Conservation (phyloP, 768 basidiomycete species). For the Suillus decipiens region DNA sequence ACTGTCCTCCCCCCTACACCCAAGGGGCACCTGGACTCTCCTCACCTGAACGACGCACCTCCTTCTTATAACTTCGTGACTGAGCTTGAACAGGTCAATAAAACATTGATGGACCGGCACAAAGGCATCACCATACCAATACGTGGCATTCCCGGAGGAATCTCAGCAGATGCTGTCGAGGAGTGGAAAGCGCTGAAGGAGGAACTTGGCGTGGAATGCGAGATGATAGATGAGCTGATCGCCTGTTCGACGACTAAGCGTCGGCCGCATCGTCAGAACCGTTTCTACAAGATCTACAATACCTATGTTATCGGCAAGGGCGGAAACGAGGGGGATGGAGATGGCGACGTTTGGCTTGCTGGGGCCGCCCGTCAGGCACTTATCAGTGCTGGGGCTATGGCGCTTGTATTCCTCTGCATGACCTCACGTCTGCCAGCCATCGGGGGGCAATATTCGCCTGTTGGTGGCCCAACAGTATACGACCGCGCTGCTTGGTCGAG, state of each 20-base stretch:
- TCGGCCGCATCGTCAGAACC: conserved; percentile 40
- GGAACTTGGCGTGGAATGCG: conserved; percentile 76
- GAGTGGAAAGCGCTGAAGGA: conserved; percentile 82
- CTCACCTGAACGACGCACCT: conserved; percentile 53
- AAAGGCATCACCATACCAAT: conserved; percentile 51
- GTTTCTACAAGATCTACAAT: conserved; percentile 88
- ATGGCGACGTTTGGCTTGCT: conserved; percentile 31
- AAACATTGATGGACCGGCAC: conserved; percentile 72
- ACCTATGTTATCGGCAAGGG: conserved; percentile 55
- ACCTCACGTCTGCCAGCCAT: conserved; percentile 47
- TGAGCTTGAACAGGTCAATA: conserved; percentile 46
- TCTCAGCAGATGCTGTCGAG: conserved; percentile 67
- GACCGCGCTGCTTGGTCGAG: conserved; percentile 80
- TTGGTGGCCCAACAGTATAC: conserved; percentile 72
- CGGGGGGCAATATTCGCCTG: conserved; percentile 53
- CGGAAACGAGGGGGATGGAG: conserved; percentile 10
- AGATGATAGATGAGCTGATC: conserved; percentile 74
- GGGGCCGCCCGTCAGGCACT: conserved; percentile 47
- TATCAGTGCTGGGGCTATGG: conserved; percentile 63
- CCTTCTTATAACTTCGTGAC: conserved; percentile 72
- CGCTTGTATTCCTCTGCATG: conserved; percentile 60
- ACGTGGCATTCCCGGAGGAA: conserved; percentile 46
- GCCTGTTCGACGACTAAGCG: conserved; percentile 41
- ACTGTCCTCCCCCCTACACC: conserved; percentile 74
- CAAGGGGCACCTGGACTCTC: conserved; percentile 40